These are phyloP conservation scores for Salix purpurea DNA, from an alignment of 345 rosid genomes.

Conservation along the genomic window DNA sequence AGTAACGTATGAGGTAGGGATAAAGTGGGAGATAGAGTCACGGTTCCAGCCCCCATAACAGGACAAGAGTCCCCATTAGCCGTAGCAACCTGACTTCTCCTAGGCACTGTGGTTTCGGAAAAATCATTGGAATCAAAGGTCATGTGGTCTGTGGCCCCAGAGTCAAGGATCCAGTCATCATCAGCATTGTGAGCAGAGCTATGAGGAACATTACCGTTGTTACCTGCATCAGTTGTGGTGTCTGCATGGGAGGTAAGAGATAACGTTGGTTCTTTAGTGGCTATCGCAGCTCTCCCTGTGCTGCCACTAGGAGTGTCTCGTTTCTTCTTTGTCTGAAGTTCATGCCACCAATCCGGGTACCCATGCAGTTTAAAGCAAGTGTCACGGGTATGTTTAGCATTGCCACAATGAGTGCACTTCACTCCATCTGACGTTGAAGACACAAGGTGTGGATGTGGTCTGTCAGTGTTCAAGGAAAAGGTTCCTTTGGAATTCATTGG, in stretches of 20 bases:
- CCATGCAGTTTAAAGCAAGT: not conserved
- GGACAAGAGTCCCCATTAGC: not conserved
- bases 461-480: too few relatives aligned
- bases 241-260: not conserved
- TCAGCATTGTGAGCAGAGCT: not conserved
- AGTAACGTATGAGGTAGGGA: not conserved
- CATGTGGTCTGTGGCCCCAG: not conserved
- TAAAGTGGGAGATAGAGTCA: not conserved
- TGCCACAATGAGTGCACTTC: too few relatives aligned
- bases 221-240: not conserved
- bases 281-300: not conserved
- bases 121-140: not conserved
- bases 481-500: too few relatives aligned
- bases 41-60: not conserved
- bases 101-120: accelerated
- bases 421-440: too few relatives aligned
- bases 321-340: not conserved
- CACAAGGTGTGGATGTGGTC: too few relatives aligned
- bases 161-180: not conserved
- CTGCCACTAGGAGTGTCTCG: not conserved
- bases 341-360: not conserved
- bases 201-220: not conserved
- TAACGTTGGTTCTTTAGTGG: accelerated
- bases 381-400: too few relatives aligned
- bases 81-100: not conserved